These are phyloP conservation scores for Penicillium macrosclerotiorum DNA, from an alignment of 495 filamentous ascomycete genomes.

Conservation along the genomic window DNA sequence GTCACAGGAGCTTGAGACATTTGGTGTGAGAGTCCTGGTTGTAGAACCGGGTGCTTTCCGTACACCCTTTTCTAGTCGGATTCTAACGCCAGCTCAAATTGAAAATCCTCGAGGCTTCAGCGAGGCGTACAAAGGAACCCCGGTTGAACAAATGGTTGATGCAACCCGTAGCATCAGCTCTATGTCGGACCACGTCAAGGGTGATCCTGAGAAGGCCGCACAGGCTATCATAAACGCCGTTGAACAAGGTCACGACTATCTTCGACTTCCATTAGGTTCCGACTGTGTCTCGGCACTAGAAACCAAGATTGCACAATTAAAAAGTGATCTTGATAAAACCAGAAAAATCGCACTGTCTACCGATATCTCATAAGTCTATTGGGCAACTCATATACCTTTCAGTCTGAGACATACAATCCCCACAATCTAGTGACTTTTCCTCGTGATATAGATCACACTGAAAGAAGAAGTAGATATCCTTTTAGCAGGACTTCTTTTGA, in stretches of 20 bases:
- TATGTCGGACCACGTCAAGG: constrained; percentile 7
- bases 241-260: constrained; percentile 6
- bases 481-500: too few relatives aligned
- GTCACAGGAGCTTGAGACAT: constrained; percentile 32
- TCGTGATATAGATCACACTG: too few relatives aligned
- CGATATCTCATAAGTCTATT: too few relatives aligned
- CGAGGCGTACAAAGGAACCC: constrained; percentile 39
- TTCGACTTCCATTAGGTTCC: constrained; percentile 17
- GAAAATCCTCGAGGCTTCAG: constrained; percentile 20
- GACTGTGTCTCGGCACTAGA: constrained; percentile 25
- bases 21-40: constrained; percentile 45
- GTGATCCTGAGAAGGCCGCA: constrained; percentile 22
- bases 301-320: constrained; percentile 16
- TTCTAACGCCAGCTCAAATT: constrained; percentile 3
- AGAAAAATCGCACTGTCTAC: constrained; percentile 13
- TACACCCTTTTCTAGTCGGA: constrained; percentile 39
- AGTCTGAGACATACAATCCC: too few relatives aligned
- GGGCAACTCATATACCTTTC: too few relatives aligned
- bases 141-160: constrained; percentile 34
- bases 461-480: too few relatives aligned
- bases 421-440: too few relatives aligned
- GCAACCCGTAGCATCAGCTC: not conserved
- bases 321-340: constrained; percentile 18
- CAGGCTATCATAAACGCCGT: constrained; percentile 11
- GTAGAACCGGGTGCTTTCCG: constrained; percentile 51